These are phyloP conservation scores for Dictyostelium intermedium DNA, from an alignment of 78 protist genomes.

Conservation along the genomic window DNA sequence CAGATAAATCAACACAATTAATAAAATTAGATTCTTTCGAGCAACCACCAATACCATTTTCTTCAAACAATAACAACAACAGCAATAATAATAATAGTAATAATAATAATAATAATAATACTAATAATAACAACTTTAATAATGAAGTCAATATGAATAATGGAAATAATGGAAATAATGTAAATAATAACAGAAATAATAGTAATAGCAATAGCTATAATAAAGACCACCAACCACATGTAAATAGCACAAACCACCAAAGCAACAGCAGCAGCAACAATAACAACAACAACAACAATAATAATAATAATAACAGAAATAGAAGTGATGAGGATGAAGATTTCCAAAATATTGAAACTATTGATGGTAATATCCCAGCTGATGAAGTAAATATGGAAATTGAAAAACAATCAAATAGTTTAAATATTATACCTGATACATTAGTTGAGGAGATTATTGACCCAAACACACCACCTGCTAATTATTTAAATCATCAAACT, in stretches of 20 bases:
- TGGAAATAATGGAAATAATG: neutral
- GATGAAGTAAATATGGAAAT: neutral
- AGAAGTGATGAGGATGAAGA: neutral
- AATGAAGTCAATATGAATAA: neutral
- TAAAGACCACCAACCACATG: neutral
- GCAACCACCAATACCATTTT: no score
- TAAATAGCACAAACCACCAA: neutral
- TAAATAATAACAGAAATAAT: neutral
- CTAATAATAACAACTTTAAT: neutral
- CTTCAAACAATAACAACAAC: neutral
- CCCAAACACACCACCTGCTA: neutral
- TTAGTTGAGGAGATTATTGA: neutral
- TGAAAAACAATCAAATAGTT: neutral
- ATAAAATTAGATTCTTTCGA: slow-evolving; percentile 19
- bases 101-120: neutral
- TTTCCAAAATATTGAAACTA: neutral
- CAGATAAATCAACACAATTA: neutral
- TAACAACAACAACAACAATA: neutral
- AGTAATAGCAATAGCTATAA: neutral
- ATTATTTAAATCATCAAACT: neutral
- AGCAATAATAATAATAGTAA: neutral
- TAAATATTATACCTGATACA: neutral
- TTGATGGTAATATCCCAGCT: neutral
- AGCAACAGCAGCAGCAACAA: neutral
- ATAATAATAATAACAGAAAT: neutral